phyloP scores from a whole-genome alignment of 208 protist species.

The Acanthamoeba royreba region DNA sequence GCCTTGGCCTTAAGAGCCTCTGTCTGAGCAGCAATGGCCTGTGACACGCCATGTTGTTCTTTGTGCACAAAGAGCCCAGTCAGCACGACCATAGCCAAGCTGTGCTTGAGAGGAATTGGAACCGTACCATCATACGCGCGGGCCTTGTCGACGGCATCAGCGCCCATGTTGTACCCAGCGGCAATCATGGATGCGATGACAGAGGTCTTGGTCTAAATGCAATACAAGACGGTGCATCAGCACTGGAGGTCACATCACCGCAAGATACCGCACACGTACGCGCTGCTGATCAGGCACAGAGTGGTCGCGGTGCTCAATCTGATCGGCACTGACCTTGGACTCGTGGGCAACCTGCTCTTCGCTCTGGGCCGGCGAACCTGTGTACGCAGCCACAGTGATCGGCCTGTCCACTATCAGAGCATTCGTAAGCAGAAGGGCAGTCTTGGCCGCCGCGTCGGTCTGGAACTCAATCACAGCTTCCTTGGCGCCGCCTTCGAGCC shows the following conservation, averaged over 20 bases:
- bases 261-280: no score
- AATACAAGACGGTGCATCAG: background rate
- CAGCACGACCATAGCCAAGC: background rate
- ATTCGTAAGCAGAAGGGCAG: constrained; percentile 67
- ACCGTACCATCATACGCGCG: constrained; percentile 51
- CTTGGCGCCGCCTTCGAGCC: background rate
- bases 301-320: constrained; percentile 55
- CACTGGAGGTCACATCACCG: no score
- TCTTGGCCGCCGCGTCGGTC: constrained; percentile 64
- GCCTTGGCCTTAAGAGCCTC: constrained; percentile 53
- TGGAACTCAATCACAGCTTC: constrained; percentile 64
- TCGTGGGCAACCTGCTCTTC: constrained; percentile 24
- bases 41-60: background rate
- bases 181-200: constrained; percentile 66
- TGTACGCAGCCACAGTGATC: constrained; percentile 7
- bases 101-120: background rate
- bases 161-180: constrained; percentile 61
- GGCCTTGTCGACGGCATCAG: constrained; percentile 56
- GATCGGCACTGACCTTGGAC: background rate
- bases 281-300: constrained; percentile 50
- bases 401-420: constrained; percentile 65
- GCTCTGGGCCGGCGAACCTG: background rate
- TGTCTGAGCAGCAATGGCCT: constrained; percentile 21
- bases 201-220: constrained; percentile 50
- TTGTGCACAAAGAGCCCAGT: background rate